Conservation (phyloP, 345 rosid genomes). For the Cochlearia excelsa region DNA sequence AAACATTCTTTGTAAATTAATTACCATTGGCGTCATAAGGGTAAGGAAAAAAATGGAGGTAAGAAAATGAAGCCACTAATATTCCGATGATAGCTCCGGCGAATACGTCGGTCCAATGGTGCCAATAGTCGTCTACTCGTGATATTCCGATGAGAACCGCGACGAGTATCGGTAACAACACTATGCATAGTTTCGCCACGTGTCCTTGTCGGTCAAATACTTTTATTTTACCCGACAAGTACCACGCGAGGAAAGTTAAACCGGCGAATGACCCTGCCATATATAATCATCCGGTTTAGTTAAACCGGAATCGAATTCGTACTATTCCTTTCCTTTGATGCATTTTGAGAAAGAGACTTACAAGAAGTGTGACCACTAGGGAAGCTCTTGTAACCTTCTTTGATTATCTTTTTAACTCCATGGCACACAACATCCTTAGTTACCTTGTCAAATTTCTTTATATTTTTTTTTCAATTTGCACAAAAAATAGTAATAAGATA, state of each 20-base stretch:
- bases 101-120: slow-evolving; percentile 74
- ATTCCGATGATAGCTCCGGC: slow-evolving; percentile 56
- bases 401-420: slow-evolving; percentile 43
- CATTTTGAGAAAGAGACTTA: slow-evolving; percentile 24
- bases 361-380: slow-evolving; percentile 72
- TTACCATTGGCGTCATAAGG: slow-evolving; percentile 48
- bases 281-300: neutral
- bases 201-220: slow-evolving; percentile 56
- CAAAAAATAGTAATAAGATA: neutral
- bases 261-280: slow-evolving; percentile 76
- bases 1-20: neutral
- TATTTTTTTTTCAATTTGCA: slow-evolving; percentile 18
- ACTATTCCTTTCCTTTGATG: neutral
- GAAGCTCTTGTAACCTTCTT: slow-evolving; percentile 74
- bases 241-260: slow-evolving; percentile 55
- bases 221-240: slow-evolving; percentile 59
- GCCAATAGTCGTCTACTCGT: slow-evolving; percentile 69
- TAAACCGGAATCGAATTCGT: neutral
- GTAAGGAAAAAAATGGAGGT: slow-evolving; percentile 55
- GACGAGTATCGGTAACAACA: slow-evolving; percentile 48
- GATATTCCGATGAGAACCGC: slow-evolving; percentile 56
- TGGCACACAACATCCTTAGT: slow-evolving; percentile 49
- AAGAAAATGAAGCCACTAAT: slow-evolving; percentile 45
- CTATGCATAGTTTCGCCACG: slow-evolving; percentile 49
- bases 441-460: slow-evolving; percentile 44